Base-by-base conservation (phyloP, 1,284 basidiomycete genomes). In the Ganoderma multipileum region DNA sequence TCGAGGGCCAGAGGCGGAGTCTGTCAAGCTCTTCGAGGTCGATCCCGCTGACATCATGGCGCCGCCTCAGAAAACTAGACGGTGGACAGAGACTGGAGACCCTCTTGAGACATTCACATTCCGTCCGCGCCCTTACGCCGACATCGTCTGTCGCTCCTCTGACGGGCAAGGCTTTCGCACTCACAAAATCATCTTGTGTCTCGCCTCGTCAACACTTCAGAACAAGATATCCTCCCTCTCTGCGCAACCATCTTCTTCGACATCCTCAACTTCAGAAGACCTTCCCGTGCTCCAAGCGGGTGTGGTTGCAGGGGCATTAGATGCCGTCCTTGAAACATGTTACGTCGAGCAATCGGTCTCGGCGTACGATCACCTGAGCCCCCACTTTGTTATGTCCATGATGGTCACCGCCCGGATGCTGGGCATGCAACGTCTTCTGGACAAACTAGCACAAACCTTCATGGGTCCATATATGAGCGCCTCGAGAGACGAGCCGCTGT, bases 141-240 rank as follows among this genome's bases (percentile, higher is more conserved):
- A 86, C 70, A 73, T 86, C 55, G 79, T 84, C 58, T 73, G 87
- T 30, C 82, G 83, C 61, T 85, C 85, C 2, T 84, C 84, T 23
- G 85, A 86, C 74, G 77, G 81, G 65, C 76, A 83, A 59, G 81
- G 84, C 71, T 85, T 86, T 72, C 78, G 76, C 23, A 78, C 83
- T 28, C 83, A 84, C 78, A 83, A 81, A 64, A 71, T 82, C 38
- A 78, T 83, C 41, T 77, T 86, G 18, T 79, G 81, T 28, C 76
- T 84, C 36, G 81, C 84, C 3, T 86, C 85, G 6, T 80, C 83
- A 0, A 81, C 68, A 41, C 26, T 50, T 58, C 36, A 59, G 18
- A 33, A 9, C 36, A 57, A n/a, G 36, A 62, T 33, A n/a, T n/a
- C 20, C 12, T 33, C 55, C 61, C 30, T 30, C n/a, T 62, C 18